Evolutionary conservation across 2,329 filamentous ascomycete species (phyloP).

Genomic region (Xylaria sp.): DNA sequence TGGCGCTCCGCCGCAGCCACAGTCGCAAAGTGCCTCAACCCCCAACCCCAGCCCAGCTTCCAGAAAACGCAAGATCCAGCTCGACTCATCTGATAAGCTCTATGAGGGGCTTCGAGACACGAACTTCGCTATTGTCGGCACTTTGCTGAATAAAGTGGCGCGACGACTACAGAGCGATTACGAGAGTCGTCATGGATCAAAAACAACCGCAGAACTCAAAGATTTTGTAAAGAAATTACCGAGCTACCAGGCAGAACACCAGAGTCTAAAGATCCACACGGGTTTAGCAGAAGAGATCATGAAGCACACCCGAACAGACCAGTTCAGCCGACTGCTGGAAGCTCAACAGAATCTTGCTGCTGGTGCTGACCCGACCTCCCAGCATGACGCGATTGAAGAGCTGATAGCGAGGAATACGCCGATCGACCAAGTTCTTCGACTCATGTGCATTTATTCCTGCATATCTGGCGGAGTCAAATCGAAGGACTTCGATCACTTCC

Average conservation of each 20-base stretch:
- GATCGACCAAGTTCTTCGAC: constrained; percentile 80
- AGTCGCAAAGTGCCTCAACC: constrained; percentile 63
- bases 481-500: constrained; percentile 90
- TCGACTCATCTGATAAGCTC: constrained; percentile 89
- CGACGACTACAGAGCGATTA: constrained; percentile 86
- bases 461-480: constrained; percentile 88
- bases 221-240: constrained; percentile 96
- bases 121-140: constrained; percentile 95
- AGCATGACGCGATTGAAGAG: constrained; percentile 92
- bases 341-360: constrained; percentile 96
- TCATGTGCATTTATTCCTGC: constrained; percentile 91
- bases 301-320: constrained; percentile 88
- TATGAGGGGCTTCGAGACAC: constrained; percentile 89
- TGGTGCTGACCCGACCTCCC: constrained; percentile 86
- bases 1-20: constrained; percentile 72
- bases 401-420: constrained; percentile 90
- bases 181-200: constrained; percentile 85
- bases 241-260: constrained; percentile 91
- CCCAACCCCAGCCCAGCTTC: constrained; percentile 66
- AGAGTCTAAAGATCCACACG: constrained; percentile 91
- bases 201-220: constrained; percentile 89
- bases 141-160: constrained; percentile 88
- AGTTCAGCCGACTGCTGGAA: constrained; percentile 88
- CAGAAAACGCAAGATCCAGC: constrained; percentile 85
- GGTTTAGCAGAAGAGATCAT: constrained; percentile 94